Conservation (phyloP, 768 basidiomycete species). For the Amyloporia xantha region DNA sequence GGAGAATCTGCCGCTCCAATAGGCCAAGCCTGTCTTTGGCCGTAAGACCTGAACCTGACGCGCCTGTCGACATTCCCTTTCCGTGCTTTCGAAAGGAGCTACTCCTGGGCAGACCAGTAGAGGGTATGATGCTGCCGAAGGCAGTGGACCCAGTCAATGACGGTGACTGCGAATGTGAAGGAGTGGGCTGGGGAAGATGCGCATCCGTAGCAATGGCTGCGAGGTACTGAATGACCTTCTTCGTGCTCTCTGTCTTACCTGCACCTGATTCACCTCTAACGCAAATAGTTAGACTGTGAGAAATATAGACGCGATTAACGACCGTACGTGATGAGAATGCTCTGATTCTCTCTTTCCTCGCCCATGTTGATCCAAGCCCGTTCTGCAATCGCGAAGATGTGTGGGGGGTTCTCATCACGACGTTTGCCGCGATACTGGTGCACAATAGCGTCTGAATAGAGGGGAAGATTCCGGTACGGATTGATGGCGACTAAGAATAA, state of each 20-base stretch:
- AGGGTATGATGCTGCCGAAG: slow-evolving; percentile 49
- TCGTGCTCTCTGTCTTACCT: slow-evolving; percentile 97
- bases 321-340: slow-evolving; percentile 92
- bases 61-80: slow-evolving; percentile 32
- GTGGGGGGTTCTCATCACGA: slow-evolving; percentile 88
- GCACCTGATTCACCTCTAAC: slow-evolving; percentile 94
- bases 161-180: slow-evolving; percentile 60
- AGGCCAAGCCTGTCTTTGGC: slow-evolving; percentile 77
- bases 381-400: slow-evolving; percentile 96
- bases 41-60: slow-evolving; percentile 43
- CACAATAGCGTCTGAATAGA: slow-evolving; percentile 84
- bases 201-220: slow-evolving; percentile 91
- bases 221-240: slow-evolving; percentile 99
- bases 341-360: slow-evolving; percentile 94
- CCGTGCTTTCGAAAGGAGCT: slow-evolving; percentile 50
- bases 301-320: background rate
- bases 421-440: slow-evolving; percentile 88
- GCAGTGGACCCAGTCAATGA: slow-evolving; percentile 47
- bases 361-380: slow-evolving; percentile 99
- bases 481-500: slow-evolving; percentile 98
- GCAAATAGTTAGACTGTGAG: background rate
- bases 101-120: slow-evolving; percentile 63
- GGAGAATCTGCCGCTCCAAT: slow-evolving; percentile 91
- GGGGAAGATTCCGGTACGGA: slow-evolving; percentile 87
- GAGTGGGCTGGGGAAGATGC: slow-evolving; percentile 42